Base-by-base conservation (phyloP, 2,329 filamentous ascomycete species). In the Lasiodiplodia theobromae region DNA sequence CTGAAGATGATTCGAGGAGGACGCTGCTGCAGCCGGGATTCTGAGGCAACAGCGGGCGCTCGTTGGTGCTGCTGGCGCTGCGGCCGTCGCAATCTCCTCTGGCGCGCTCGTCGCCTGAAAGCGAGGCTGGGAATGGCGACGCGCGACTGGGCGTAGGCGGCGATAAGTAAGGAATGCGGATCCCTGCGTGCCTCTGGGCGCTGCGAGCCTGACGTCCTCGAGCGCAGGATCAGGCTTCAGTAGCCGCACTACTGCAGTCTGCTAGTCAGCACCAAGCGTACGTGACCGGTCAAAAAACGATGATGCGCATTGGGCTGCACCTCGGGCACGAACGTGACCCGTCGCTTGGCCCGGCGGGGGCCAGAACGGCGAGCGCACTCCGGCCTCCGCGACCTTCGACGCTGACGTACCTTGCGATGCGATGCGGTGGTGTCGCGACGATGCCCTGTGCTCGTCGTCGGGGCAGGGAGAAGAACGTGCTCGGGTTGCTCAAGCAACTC, bases 161-260 rank as follows among this genome's bases (percentile, higher is more conserved):
- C 56, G 65, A 67, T 67, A 67, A 67, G 65, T 67, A 67, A 67
- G 65, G 53, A 58, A 64, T 64, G 60, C 60, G 31, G 47, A 64
- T 64, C 60, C 47, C 21, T 57, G 65, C 44, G 40, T 60, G 40
- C 31, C 51, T 25, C n/a, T 60, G 23, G 53, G 53, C n/a, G 65
- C 65, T 38, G 53, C 23, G 34, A 56, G 40, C 44, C 28, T 64
- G 60, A 64, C 31, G 60, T 52, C 60, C 18, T 51, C 60, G 56
- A n/a, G 56, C 37, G 40, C 49, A 23, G 58, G 38, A 47, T 37
- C 44, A 51, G 65, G 65, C 65, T 60, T 47, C 56, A 14, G 56
- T 51, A 67, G 65, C 65, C 65, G 65, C 65, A 58, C 65, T 67
- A 67, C 65, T 67, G 65, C 65, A 67, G 65, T 67, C 54, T 60